Evolutionary conservation across 371 early-diverging fungal species (phyloP).

Genomic region (Mucor velutinosus): DNA sequence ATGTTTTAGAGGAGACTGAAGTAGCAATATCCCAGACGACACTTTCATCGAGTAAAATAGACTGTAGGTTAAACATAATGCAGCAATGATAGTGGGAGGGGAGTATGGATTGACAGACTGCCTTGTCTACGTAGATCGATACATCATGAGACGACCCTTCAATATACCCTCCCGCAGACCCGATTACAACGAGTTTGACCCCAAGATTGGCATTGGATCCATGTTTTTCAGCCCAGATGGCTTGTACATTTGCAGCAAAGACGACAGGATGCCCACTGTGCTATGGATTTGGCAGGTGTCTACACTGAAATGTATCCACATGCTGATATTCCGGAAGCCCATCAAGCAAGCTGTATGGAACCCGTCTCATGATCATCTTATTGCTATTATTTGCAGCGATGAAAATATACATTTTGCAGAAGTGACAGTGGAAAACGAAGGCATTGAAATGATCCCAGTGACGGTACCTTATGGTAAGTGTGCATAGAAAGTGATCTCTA

Average conservation of each 20-base stretch:
- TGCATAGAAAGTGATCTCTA: not conserved
- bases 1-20: not conserved
- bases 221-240: conserved; percentile 67
- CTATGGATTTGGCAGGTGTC: conserved; percentile 69
- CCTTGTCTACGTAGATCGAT: conserved; percentile 2
- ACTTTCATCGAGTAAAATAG: not conserved
- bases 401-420: conserved; percentile 44
- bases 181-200: conserved; percentile 64
- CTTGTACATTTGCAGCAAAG: conserved; percentile 43
- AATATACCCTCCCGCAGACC: conserved; percentile 45
- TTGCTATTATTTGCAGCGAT: conserved; percentile 57
- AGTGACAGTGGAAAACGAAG: conserved; percentile 24
- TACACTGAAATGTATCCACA: conserved; percentile 36
- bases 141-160: conserved; percentile 30
- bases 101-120: not conserved
- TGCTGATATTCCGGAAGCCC: conserved; percentile 52
- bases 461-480: conserved; percentile 31
- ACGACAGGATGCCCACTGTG: conserved; percentile 65
- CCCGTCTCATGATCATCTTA: conserved; percentile 46
- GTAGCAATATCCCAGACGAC: not conserved
- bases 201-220: conserved; percentile 60
- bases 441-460: conserved; percentile 9
- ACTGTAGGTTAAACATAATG: not conserved
- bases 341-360: conserved; percentile 61
- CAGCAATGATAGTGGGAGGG: too few species aligned